phyloP scores from a whole-genome alignment of 805 yeast genomes.

The Saccharomyces paradoxus region DNA sequence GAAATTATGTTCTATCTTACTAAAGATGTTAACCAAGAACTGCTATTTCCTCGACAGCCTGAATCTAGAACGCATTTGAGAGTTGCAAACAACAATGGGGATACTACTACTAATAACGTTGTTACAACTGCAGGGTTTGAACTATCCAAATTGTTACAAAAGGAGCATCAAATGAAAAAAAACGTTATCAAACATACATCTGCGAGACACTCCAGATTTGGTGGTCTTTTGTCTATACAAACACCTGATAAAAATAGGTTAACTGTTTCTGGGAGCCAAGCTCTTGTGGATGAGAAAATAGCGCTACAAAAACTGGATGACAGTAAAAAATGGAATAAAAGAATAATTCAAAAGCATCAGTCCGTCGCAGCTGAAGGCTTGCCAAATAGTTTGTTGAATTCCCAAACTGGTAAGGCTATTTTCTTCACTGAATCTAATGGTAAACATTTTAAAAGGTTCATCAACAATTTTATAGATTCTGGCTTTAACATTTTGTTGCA shows the following conservation, averaged over 20 bases:
- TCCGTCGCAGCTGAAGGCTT: constrained; percentile 29
- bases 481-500: constrained; percentile 62
- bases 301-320: constrained; percentile 60
- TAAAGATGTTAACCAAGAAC: constrained; percentile 42
- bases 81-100: not conserved
- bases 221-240: constrained; percentile 70
- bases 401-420: constrained; percentile 14
- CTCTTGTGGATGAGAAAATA: constrained; percentile 40
- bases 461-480: constrained; percentile 57
- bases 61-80: not conserved
- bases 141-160: constrained; percentile 44
- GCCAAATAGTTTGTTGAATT: constrained; percentile 22
- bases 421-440: constrained; percentile 30
- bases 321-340: constrained; percentile 56
- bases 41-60: constrained; percentile 8
- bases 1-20: constrained; percentile 63
- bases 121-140: constrained; percentile 33
- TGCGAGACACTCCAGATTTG: constrained; percentile 84
- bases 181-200: constrained; percentile 44
- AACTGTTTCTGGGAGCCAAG: constrained; percentile 68
- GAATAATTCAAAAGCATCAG: constrained; percentile 23
- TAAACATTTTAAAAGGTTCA: constrained; percentile 36
- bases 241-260: constrained; percentile 50
- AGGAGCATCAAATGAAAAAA: constrained; percentile 50
- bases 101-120: constrained; percentile 2